Evolutionary conservation across 1,284 basidiomycete genomes (phyloP), one percentile per base, ranked within the genome.

Genomic region (Cryptococcus sp.): DNA sequence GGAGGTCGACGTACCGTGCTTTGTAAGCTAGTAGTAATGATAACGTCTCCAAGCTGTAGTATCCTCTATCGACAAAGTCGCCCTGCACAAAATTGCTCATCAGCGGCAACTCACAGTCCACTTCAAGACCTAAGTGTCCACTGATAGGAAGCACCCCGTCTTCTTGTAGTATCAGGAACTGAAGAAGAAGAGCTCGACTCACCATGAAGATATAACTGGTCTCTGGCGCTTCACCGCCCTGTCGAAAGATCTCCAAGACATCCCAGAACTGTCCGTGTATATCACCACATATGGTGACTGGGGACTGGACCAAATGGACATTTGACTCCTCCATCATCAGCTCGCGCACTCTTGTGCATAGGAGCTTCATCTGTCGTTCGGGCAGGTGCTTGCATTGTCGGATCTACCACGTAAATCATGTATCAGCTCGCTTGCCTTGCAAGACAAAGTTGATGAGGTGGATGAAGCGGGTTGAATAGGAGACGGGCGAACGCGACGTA

Each of bases 141-240:
- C 4, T 8, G 8, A 35, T 3, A 50, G 16, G 48, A 30, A 5
- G 5, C 42, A 17, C 13, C 42, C n/a, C 7, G n/a, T 5, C 22
- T 1, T 16, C 5, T n/a, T 30, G 38, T n/a, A 3, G 23, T 45
- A 25, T 19, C 27, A 52, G 8, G 35, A 54, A 30, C 16, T 42
- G 19, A 30, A 16, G 30, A 22, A 41, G 22, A 23, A 49, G 46
- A n/a, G 30, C 22, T 38, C 19, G 3, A 70, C 79, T 63, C 58
- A 89, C 93, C 94, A 98, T 98, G 77, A 98, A 97, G 61, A 98
- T 91, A 78, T 98, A 98, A 71, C 90, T 92, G 61, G 92, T 97
- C 60, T 87, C 88, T 3, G 91, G 91, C 0, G 90, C 85, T 68
- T 86, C 85, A 6, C 94, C 95, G 8, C 94, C 95, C 62, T 92